phyloP scores from a whole-genome alignment of 352 stramenopile species.

The Globisporangium spiculum region DNA sequence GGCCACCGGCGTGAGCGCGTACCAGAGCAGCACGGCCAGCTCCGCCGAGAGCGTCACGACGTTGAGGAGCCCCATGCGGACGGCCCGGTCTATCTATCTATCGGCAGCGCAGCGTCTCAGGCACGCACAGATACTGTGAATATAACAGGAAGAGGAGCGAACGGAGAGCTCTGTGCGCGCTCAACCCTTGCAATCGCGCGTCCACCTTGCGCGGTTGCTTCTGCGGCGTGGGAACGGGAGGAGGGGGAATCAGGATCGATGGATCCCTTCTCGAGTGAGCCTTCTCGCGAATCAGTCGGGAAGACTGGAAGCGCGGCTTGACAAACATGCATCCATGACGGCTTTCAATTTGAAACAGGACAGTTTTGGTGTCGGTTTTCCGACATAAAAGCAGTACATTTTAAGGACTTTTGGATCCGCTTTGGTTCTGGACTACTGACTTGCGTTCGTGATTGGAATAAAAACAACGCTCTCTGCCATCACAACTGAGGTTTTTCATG shows the following conservation, averaged over 20 bases:
- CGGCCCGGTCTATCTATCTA: not conserved
- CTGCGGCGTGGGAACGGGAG: slow-evolving; percentile 2
- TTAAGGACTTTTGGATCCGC: not conserved
- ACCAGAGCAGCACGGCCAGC: slow-evolving; percentile 55
- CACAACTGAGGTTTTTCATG: not conserved
- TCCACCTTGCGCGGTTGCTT: not conserved
- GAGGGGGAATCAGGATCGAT: slow-evolving; percentile 2
- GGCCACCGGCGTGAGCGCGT: slow-evolving; percentile 39
- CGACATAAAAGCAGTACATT: not conserved
- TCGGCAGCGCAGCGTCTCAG: not conserved
- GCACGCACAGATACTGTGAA: not conserved
- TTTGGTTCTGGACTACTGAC: not conserved
- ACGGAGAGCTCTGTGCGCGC: not conserved
- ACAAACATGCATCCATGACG: not conserved
- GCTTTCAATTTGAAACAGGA: not conserved
- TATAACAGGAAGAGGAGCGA: not conserved
- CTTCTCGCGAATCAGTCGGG: slow-evolving; percentile 6
- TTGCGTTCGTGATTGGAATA: not conserved
- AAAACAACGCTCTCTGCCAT: not conserved
- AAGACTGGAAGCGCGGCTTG: too few relatives aligned
- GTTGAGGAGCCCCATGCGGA: slow-evolving; percentile 67
- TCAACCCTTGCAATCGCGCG: not conserved
- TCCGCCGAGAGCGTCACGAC: slow-evolving; percentile 54
- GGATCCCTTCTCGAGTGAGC: not conserved
- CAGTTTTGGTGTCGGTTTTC: not conserved